Conservation (phyloP, 148 eudicot genomes). For the Amaranthus cruentus region DNA sequence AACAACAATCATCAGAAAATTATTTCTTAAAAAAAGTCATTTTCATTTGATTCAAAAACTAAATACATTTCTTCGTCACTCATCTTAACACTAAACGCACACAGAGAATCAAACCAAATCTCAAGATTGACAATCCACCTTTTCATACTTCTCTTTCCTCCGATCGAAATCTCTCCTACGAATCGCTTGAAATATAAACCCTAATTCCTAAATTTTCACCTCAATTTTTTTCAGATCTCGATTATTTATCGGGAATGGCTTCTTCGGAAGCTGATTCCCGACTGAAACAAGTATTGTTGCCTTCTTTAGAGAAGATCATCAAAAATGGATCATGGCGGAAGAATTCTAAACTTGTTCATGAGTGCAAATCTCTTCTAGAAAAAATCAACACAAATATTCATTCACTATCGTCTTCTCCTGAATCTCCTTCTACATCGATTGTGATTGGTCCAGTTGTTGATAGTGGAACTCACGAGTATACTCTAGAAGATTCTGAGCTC, state of each 20-base stretch:
- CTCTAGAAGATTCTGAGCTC: conserved; percentile 60
- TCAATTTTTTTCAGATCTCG: conserved; percentile 5
- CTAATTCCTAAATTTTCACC: neutral
- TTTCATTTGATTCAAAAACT: neutral
- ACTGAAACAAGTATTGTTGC: conserved; percentile 49
- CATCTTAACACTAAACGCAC: neutral
- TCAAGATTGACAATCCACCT: neutral
- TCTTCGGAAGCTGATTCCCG: conserved; percentile 95
- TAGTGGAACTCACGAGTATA: conserved; percentile 38
- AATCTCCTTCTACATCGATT: conserved; percentile 20
- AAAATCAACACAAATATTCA: conserved; percentile 31
- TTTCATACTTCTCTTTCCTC: neutral
- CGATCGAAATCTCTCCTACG: neutral
- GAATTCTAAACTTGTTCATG: conserved; percentile 66
- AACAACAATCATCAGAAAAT: neutral
- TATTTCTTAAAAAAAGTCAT: neutral
- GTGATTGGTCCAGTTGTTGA: conserved; percentile 51
- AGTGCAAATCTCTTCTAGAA: conserved; percentile 67
- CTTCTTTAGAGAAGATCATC: conserved; percentile 70
- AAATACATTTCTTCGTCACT: neutral
- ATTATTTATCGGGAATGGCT: conserved; percentile 58
- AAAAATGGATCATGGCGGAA: conserved; percentile 90
- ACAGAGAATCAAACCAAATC: neutral
- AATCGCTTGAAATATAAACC: neutral
- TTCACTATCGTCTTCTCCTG: conserved; percentile 23